phyloP scores from a whole-genome alignment of 2,329 filamentous ascomycete genomes.

The Alternaria sp. region DNA sequence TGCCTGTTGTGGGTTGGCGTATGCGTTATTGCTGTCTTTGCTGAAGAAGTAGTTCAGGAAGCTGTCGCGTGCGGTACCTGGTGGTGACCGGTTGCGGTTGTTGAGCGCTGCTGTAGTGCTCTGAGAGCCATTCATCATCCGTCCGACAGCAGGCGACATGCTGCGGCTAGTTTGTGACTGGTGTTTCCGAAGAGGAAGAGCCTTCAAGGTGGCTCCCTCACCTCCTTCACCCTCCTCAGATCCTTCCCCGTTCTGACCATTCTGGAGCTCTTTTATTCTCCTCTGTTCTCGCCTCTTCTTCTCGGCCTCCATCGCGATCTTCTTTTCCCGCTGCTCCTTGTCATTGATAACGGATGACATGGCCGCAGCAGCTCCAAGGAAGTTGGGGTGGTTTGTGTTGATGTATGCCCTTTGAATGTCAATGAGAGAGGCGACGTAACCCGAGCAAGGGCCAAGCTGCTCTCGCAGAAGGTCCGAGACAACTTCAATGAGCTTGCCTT shows the following conservation, averaged over 20 bases:
- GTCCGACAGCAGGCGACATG: slow-evolving; percentile 80
- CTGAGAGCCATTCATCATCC: slow-evolving; percentile 67
- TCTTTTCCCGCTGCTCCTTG: slow-evolving; percentile 93
- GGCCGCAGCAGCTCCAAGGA: slow-evolving; percentile 92
- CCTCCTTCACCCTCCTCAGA: slow-evolving; percentile 71
- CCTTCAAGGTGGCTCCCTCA: slow-evolving; percentile 63
- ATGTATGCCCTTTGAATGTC: slow-evolving; percentile 98
- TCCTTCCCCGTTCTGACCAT: slow-evolving; percentile 66
- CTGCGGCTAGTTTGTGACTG: slow-evolving; percentile 72
- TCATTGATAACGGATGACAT: slow-evolving; percentile 97
- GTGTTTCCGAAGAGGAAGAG: slow-evolving; percentile 69
- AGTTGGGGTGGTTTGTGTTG: slow-evolving; percentile 99
- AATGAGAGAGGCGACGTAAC: slow-evolving; percentile 95
- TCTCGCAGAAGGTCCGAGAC: slow-evolving; percentile 95
- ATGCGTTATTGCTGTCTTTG: slow-evolving; percentile 76
- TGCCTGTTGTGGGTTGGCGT: slow-evolving; percentile 50
- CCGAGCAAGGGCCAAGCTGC: slow-evolving; percentile 85
- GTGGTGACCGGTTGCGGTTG: slow-evolving; percentile 67
- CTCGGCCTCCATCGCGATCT: slow-evolving; percentile 81
- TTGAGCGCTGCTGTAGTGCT: slow-evolving; percentile 72
- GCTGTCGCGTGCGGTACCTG: slow-evolving; percentile 76
- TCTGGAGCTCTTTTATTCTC: slow-evolving; percentile 79
- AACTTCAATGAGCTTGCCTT: slow-evolving; percentile 97
- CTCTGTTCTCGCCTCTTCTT: slow-evolving; percentile 84
- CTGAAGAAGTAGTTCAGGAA: slow-evolving; percentile 99